Base-by-base conservation (phyloP, 257 asterid genomes). In the Scutellaria baicalensis region DNA sequence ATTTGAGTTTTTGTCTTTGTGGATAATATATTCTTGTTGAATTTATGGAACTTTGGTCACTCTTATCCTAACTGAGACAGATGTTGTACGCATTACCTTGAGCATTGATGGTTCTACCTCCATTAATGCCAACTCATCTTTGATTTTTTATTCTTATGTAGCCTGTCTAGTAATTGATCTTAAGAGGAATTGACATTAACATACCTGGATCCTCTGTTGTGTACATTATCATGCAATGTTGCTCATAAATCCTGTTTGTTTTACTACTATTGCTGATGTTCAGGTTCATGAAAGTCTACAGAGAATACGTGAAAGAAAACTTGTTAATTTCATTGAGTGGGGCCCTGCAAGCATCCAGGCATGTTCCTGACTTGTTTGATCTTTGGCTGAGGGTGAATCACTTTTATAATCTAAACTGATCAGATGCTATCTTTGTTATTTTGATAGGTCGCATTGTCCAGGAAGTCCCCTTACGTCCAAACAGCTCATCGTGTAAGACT, bases 281-380 rank as follows among this genome's bases (percentile, higher is more conserved):
- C 84, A 94, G 99, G 99, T 94, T 67, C 99, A 94, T 80, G 98
- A 94, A 78, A 94, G 99, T 77, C 78, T 91, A 76, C 98, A 94
- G 82, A 84, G 99, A 82, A 94, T 94, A 63, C 91, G 99, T 17
- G 99, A 94, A 82, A 86, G 99, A 57, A 94, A 92, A 79, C 96
- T 91, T 63, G 99, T 94, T 44, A 94, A 91, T 77, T 94, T 94
- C 79, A 94, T 94, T 75, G 99, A 94, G 69, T 94, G 99, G 99
- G 99, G 99, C 44, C 99, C 99, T 65, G 98, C 98, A 58, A 94
- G 99, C 89, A 94, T 94, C 67, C 99, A 94, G 96, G 99, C 43
- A 80, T 69, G 83, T 70, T 60, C 39, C 66, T 43, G 11, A 21
- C 69, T 49, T 49, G 40, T 21, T 69, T 39, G 3, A 18, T 39